Evolutionary conservation across 345 rosid genomes (phyloP).

Genomic region (Nephelium lappaceum): DNA sequence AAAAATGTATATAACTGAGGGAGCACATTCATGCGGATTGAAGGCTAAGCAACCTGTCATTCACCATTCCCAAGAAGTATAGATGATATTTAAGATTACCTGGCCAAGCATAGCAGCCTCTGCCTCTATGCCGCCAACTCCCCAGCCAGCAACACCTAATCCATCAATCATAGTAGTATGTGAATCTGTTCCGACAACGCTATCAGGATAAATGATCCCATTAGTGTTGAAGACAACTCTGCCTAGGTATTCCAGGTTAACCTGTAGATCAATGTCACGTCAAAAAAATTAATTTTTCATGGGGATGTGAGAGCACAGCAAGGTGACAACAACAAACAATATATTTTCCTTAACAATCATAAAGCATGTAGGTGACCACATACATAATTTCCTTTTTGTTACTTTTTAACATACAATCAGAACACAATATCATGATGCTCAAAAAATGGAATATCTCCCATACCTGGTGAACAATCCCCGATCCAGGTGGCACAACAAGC

Average conservation of each 20-base stretch:
- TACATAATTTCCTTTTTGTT: not conserved
- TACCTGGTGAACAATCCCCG: constrained; percentile 98
- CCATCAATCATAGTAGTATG: constrained; percentile 99
- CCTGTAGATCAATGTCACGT: constrained; percentile 49
- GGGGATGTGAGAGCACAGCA: not conserved
- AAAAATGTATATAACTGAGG: not conserved
- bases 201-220: constrained; percentile 86
- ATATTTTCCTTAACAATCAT: not conserved
- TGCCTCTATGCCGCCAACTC: constrained; percentile 97
- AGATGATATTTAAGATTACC: constrained; percentile 37
- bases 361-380: not conserved
- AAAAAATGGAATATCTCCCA: not conserved
- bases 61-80: constrained; percentile 4
- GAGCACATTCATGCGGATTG: not conserved
- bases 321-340: not conserved
- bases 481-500: constrained; percentile 98
- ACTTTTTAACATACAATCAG: not conserved
- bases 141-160: constrained; percentile 98
- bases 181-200: constrained; percentile 95
- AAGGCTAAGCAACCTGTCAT: not conserved
- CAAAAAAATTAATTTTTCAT: not conserved
- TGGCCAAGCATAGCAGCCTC: constrained; percentile 99
- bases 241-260: constrained; percentile 88
- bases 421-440: not conserved
- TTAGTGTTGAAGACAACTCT: constrained; percentile 85